Evolutionary conservation across 2,329 filamentous ascomycete genomes (phyloP).

Genomic region (Dactylellina leptospora): DNA sequence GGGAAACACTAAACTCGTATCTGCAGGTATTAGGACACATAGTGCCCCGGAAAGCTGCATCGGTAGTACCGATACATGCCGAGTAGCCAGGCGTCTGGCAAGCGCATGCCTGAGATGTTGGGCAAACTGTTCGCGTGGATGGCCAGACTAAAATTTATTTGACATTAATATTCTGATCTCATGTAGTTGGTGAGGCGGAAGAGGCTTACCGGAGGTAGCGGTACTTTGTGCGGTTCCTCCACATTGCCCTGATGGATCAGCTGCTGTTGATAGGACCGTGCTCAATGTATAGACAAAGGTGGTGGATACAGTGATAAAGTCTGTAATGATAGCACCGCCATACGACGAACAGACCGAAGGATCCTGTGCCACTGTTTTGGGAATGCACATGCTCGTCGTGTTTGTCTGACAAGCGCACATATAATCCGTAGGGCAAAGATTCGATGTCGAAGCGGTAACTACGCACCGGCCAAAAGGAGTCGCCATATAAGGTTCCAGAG

Average conservation of each 20-base stretch:
- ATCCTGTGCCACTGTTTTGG: constrained; percentile 1
- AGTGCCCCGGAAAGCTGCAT: constrained; percentile 1
- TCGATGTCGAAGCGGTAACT: constrained; percentile 4
- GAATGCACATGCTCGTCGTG: constrained; percentile 28
- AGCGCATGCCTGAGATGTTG: constrained; percentile 8
- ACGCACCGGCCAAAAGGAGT: constrained; percentile 11
- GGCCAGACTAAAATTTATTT: constrained; percentile 14
- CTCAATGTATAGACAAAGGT: constrained; percentile 6
- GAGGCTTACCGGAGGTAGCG: constrained; percentile 20
- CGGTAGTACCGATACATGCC: constrained; percentile 4
- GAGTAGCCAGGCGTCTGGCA: constrained; percentile 16
- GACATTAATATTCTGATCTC: background rate
- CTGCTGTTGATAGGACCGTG: background rate
- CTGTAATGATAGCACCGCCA: constrained; percentile 2
- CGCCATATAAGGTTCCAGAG: constrained; percentile 15
- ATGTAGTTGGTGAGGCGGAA: background rate
- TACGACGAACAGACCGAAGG: background rate
- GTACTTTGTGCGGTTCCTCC: constrained; percentile 12
- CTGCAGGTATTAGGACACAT: constrained; percentile 16
- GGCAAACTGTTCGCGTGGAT: constrained; percentile 10
- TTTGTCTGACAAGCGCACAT: constrained; percentile 22
- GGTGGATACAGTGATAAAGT: background rate
- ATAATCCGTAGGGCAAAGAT: constrained; percentile 20
- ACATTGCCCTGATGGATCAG: constrained; percentile 30
- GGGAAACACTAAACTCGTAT: constrained; percentile 21